Evolutionary conservation across 306 rosid species (phyloP), one percentile per base, ranked within the genome.

Genomic region (Inga laurina): DNA sequence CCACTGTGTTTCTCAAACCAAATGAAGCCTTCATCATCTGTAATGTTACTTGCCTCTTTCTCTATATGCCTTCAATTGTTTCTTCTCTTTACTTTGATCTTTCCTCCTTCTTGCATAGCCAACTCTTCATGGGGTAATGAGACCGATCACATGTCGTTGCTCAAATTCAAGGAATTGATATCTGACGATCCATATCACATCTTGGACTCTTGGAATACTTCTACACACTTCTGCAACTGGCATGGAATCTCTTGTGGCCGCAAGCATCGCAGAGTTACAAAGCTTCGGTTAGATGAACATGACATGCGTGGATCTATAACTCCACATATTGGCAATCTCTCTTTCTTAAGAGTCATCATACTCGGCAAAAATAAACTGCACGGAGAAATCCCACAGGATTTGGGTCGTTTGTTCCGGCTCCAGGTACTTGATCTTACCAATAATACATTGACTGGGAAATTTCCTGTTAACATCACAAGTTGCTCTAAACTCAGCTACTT

Each of bases 241-340:
- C 65, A 59, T 24, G 32, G 46, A 11, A 52, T 84, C 2, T 0
- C 21, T 1, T 74, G 78, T 7, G 16, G 88, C 21, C 39, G 8
- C 7, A 21, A 49, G 22, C 87, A 74, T 62, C 84, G 59, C 4
- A 84, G 80, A 75, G 83, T 84, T 1, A 39, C 22, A 3, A 13
- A 39, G 44, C 34, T 87, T 74, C 7, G 1, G n/a, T 57, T 82
- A 14, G 4, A 3, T 21, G 68, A 46, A 4, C 18, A 5, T 19
- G 37, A 8, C 3, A 49, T 87, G 41, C 21, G 16, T 2, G 87
- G 89, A 27, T 15, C 68, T 15, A 27, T 78, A 49, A 68, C 90
- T 24, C 86, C 88, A 43, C 8, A 11, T 22, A 27, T 79, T 35
- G 88, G 88, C 2, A 84, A 84, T 46, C 77, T 84, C 24, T 51